Percentiles rank a stretch among this genome's conserved stretches.
phyloP scores from a whole-genome alignment of 495 filamentous ascomycete genomes.

The Aspergillus carlsbadensis region DNA sequence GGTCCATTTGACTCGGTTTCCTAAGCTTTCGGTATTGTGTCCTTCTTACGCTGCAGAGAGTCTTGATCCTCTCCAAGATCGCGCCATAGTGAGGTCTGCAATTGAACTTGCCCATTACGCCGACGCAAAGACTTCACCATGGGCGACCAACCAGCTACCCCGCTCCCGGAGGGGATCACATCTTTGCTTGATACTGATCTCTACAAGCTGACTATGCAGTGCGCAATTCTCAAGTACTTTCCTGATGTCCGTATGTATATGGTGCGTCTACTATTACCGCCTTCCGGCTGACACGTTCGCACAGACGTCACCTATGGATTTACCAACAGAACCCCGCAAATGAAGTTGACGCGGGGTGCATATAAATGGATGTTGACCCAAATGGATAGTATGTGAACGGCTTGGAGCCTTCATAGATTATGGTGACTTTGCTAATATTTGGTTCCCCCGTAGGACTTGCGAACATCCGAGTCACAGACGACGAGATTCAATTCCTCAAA shows the following conservation, averaged over 20 bases:
- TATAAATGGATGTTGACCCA: slow-evolving; percentile 85
- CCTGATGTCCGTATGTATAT: slow-evolving; percentile 65
- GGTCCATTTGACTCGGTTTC: slow-evolving; percentile 7
- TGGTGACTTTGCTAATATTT: neutral
- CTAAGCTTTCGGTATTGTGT: neutral
- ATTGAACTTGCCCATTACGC: neutral
- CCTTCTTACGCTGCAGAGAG: too few species aligned
- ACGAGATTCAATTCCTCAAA: slow-evolving; percentile 78
- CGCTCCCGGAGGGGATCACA: slow-evolving; percentile 66
- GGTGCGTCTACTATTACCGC: neutral
- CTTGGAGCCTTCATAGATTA: neutral
- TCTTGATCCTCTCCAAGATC: too few species aligned
- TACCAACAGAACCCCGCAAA: slow-evolving; percentile 91
- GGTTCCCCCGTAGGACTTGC: slow-evolving; percentile 58
- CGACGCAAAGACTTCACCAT: slow-evolving; percentile 22
- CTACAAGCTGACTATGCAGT: slow-evolving; percentile 99
- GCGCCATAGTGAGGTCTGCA: too few species aligned
- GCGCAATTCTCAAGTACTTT: slow-evolving; percentile 88
- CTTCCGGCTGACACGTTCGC: neutral
- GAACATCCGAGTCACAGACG: slow-evolving; percentile 69
- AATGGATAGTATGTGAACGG: slow-evolving; percentile 68
- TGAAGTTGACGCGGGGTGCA: slow-evolving; percentile 80
- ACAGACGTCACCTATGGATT: slow-evolving; percentile 84
- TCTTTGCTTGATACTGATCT: slow-evolving; percentile 96
- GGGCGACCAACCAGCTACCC: slow-evolving; percentile 29